Base-by-base conservation (phyloP, 208 protist species). In the Tritrichomonas musculus region DNA sequence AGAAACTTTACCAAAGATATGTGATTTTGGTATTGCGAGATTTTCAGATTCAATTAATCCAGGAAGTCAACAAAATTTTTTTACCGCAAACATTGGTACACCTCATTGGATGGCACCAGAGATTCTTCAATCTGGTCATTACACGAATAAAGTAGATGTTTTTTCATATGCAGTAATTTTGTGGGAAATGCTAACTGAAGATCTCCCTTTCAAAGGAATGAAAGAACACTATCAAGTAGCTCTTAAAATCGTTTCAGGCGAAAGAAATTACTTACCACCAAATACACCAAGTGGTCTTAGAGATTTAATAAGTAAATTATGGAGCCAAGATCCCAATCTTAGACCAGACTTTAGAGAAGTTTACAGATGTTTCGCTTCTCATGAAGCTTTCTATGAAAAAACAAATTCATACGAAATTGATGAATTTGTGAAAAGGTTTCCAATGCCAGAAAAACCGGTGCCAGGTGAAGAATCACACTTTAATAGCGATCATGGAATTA, bases 141-240 rank as follows among this genome's bases (percentile, higher is more conserved):
- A 53, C 53, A 84, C 73, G 11, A 44, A 49, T 33, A 84, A 84
- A 84, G 73, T 84, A n/a, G 73, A 84, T 84, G 73, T 84, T 53
- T 84, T 53, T 25, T 3, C 73, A 47, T 84, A 33, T 84, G 73
- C 41, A 49, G 53, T 84, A 14, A 53, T 84, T 53, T 53, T 84
- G n/a, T 84, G 73, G 73, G 73, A 84, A 84, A 33, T 84, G 25
- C 4, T 53, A 27, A 84, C 73, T 1, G 73, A 53, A 13, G 27
- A 1, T 84, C 17, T 84, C 1, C 73, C 73, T 53, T 84, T 84
- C 53, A 84, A 25, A 84, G 73, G 73, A 0, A 5, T 53, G 22
- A 57, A 53, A 39, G 77, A 88, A 44, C 25, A 39, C 25, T 33
- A 88, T 33, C 20, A 44, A 44, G 47, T 33, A 13, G 44, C 41